These are phyloP conservation scores for Paracamarosporium sp. DNA, from an alignment of 2,329 filamentous ascomycete genomes.

Conservation along the genomic window DNA sequence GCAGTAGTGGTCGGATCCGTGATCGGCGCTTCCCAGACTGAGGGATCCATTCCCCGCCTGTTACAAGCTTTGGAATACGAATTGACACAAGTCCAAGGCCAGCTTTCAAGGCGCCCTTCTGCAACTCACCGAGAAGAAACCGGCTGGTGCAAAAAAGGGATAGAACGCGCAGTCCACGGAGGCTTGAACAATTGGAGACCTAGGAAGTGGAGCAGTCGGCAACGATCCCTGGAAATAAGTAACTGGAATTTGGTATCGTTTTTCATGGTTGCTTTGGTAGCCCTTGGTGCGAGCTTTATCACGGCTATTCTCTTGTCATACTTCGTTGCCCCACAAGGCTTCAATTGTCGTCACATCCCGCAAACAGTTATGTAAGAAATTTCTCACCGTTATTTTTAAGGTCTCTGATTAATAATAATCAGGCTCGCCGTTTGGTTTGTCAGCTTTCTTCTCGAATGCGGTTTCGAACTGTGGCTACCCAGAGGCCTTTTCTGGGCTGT, in stretches of 20 bases:
- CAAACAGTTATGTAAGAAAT: conserved; percentile 23
- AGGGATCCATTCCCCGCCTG: conserved; percentile 21
- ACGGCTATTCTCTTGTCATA: conserved; percentile 21
- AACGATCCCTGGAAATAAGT: neutral
- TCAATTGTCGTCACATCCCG: conserved; percentile 21
- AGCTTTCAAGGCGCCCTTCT: conserved; percentile 14
- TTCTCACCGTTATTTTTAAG: neutral
- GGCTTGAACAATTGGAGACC: conserved; percentile 23
- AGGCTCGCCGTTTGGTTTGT: conserved; percentile 22
- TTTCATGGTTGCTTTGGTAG: conserved; percentile 3
- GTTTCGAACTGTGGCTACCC: conserved; percentile 14
- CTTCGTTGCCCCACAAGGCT: conserved; percentile 19
- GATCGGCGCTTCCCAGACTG: conserved; percentile 25
- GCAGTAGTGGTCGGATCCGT: conserved; percentile 19
- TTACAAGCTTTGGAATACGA: conserved; percentile 23
- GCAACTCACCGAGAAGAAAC: conserved; percentile 10
- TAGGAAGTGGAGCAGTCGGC: conserved; percentile 16
- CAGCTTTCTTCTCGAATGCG: conserved; percentile 18
- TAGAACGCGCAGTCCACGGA: conserved; percentile 19
- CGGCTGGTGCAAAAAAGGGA: conserved; percentile 14
- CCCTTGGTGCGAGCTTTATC: conserved; percentile 18
- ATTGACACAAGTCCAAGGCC: conserved; percentile 5
- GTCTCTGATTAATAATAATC: neutral
- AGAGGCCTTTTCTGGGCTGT: conserved; percentile 19
- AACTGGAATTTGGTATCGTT: conserved; percentile 7